Evolutionary conservation across 164 flowering plant species (phyloP).

Genomic region (Amborella trichopoda): DNA sequence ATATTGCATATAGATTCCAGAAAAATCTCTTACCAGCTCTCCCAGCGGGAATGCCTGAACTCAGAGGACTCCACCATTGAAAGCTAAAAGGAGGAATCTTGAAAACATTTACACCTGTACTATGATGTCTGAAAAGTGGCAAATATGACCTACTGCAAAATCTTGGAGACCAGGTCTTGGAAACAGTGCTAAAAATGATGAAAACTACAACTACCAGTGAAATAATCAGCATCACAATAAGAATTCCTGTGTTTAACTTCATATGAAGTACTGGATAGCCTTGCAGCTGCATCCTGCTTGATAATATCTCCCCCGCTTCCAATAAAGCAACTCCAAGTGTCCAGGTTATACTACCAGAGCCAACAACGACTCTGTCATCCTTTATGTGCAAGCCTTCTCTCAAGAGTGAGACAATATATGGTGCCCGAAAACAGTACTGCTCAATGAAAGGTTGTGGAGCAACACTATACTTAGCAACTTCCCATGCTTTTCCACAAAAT

Average conservation of each 20-base stretch:
- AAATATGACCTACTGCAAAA: conserved; percentile 49
- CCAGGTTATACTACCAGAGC: conserved; percentile 98
- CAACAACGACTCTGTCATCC: conserved; percentile 55
- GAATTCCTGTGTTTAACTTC: conserved; percentile 45
- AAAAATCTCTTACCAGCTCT: conserved; percentile 1
- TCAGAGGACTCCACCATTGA: conserved; percentile 87
- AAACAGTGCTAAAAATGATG: conserved; percentile 30
- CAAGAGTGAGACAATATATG: conserved; percentile 64
- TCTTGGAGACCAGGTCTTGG: conserved; percentile 48
- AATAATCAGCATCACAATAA: conserved; percentile 31
- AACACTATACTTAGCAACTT: conserved; percentile 72
- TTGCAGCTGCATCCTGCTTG: conserved; percentile 25
- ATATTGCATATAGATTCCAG: neutral
- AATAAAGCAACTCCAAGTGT: conserved; percentile 89
- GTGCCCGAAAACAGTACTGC: conserved; percentile 97
- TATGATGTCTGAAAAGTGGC: conserved; percentile 63
- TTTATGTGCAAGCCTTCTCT: conserved; percentile 88
- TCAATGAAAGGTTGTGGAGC: conserved; percentile 90
- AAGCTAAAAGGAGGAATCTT: conserved; percentile 61
- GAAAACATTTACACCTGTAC: conserved; percentile 47
- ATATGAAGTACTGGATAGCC: conserved; percentile 32
- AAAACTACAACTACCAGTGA: conserved; percentile 41
- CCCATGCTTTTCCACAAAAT: conserved; percentile 78
- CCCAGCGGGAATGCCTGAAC: conserved; percentile 32
- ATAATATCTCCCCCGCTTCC: conserved; percentile 63